phyloP scores from a whole-genome alignment of 2,329 filamentous ascomycete species.

The Nigrospora osmanthi region DNA sequence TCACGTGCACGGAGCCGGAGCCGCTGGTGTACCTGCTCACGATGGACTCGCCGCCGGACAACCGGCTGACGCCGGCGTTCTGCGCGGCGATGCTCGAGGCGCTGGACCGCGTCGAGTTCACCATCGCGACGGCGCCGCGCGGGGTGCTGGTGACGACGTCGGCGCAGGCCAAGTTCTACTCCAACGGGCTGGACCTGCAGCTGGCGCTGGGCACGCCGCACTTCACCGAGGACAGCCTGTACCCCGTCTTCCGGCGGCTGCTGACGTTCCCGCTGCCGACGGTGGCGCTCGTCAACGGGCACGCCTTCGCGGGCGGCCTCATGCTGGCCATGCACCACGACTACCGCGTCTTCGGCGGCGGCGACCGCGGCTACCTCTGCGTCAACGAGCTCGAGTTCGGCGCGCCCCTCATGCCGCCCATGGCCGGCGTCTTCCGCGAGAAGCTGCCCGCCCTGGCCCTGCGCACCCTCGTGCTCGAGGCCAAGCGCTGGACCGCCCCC shows the following conservation, averaged over 20 bases:
- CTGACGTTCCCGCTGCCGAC: conserved; percentile 76
- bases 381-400: conserved; percentile 79
- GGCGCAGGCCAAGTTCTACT: conserved; percentile 71
- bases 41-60: conserved; percentile 65
- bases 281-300: conserved; percentile 69
- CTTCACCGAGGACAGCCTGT: conserved; percentile 56
- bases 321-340: conserved; percentile 79
- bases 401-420: conserved; percentile 63
- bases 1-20: conserved; percentile 55
- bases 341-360: conserved; percentile 66
- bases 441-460: conserved; percentile 54
- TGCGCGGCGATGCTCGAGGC: conserved; percentile 60
- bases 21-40: conserved; percentile 64
- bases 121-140: background rate
- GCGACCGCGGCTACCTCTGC: conserved; percentile 63
- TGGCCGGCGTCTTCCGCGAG: conserved; percentile 66
- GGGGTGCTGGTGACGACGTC: conserved; percentile 75
- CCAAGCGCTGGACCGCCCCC: conserved; percentile 54
- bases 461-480: conserved; percentile 65
- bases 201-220: conserved; percentile 51
- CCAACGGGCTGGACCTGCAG: conserved; percentile 72
- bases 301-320: conserved; percentile 74
- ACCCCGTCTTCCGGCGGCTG: conserved; percentile 56
- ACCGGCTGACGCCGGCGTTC: conserved; percentile 63
- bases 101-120: conserved; percentile 67